Base-by-base conservation (phyloP, 2,329 filamentous ascomycete species). In the Ceratocystis variospora region DNA sequence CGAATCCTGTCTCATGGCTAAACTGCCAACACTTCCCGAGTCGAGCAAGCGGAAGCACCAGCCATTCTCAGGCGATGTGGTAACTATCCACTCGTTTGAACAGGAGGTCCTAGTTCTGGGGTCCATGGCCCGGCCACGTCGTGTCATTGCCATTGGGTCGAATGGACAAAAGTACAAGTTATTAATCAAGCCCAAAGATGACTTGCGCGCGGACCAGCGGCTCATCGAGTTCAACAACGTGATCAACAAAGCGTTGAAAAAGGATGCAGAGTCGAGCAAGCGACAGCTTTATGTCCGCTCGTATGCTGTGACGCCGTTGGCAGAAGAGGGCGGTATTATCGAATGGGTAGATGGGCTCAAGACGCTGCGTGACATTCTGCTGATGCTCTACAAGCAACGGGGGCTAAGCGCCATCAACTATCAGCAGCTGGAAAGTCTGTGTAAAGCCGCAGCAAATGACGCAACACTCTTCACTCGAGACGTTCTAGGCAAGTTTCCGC, bases 151-250 rank as follows among this genome's bases (percentile, higher is more conserved):
- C 5, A 84, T 89, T 65, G 94, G 93, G 0, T 93, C 89, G 0
- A 91, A 99, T 75, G 94, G 95, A 6, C 88, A 87, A 67, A 81
- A 82, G 19, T 99, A 99, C 74, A 89, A 90, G 70, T 83, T 99
- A 6, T 81, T 99, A 66, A 95, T 96, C 79, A 99, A 99, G 73
- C 95, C 94, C 7, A 97, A 97, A 75, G 94, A 99, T 74, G 95
- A 99, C 74, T 82, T 99, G 28, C 88, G 94, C 63, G 99, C 96
- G 70, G 95, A 99, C 72, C 93, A 97, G 75, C 90, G 94, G 63
- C 85, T 99, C 22, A 99, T 99, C 92, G 95, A 99, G 73, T 99
- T 99, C 79, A 99, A 97, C 74, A 86, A 88, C 59, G 94, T 97
- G 84, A 97, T 99, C 78, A 99, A 99, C 74, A 84, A 94, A 68